These are phyloP conservation scores for Trichosporon faecale DNA, from an alignment of 1,284 basidiomycete genomes.

Conservation along the genomic window DNA sequence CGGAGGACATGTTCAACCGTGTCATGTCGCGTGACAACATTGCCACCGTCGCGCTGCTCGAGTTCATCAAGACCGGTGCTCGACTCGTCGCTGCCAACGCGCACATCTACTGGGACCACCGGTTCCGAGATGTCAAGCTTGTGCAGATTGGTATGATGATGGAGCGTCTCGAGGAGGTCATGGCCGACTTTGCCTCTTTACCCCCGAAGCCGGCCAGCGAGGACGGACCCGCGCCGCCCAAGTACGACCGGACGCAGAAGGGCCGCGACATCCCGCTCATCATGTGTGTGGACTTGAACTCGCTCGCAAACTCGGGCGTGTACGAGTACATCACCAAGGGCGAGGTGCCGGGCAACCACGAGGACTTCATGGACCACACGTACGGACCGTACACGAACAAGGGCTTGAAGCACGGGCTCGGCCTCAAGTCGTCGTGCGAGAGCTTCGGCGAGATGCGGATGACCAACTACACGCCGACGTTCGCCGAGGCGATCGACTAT, in stretches of 20 bases:
- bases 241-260: conserved; percentile 39
- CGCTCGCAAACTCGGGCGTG: conserved; percentile 78
- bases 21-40: conserved; percentile 96
- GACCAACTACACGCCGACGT: conserved; percentile 89
- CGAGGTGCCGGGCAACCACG: conserved; percentile 67
- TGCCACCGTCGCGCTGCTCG: conserved; percentile 80
- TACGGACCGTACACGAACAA: conserved; percentile 93
- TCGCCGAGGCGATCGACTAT: conserved; percentile 83
- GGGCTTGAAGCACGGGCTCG: conserved; percentile 75
- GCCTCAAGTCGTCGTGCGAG: conserved; percentile 80
- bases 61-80: conserved; percentile 80
- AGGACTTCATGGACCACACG: conserved; percentile 86
- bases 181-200: conserved; percentile 76
- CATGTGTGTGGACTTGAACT: conserved; percentile 95
- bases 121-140: conserved; percentile 93
- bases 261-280: conserved; percentile 79
- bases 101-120: conserved; percentile 92
- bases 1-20: conserved; percentile 99
- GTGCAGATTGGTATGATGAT: conserved; percentile 89
- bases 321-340: conserved; percentile 87
- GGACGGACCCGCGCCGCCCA: conserved; percentile 36
- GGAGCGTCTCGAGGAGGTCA: conserved; percentile 89
- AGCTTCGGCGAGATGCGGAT: conserved; percentile 66
- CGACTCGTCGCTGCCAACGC: conserved; percentile 85
- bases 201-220: conserved; percentile 53